These are phyloP conservation scores for Aureobasidium uvarum DNA, from an alignment of 2,329 filamentous ascomycete genomes.

Conservation along the genomic window DNA sequence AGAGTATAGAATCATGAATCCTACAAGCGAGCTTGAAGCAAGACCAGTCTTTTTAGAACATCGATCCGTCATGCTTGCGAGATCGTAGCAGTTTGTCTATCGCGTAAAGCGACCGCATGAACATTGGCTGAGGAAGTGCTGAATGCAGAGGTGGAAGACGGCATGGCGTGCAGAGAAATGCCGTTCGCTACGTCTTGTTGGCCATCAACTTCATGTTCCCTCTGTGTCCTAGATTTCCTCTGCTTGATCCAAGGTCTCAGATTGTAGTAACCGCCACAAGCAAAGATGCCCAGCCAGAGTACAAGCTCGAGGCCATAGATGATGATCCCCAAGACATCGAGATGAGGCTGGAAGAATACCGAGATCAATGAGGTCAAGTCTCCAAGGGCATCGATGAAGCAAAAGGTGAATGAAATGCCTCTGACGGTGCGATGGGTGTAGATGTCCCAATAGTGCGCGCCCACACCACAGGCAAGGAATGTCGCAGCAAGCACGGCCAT, in stretches of 20 bases:
- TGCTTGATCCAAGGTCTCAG: slow-evolving; percentile 56
- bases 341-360: slow-evolving; percentile 58
- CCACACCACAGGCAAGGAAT: slow-evolving; percentile 63
- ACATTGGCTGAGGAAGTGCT: slow-evolving; percentile 52
- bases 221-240: slow-evolving; percentile 24
- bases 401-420: slow-evolving; percentile 71
- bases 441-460: slow-evolving; percentile 69
- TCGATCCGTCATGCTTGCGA: neutral
- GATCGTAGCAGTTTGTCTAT: neutral
- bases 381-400: slow-evolving; percentile 66
- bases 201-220: neutral
- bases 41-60: too few species aligned
- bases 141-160: slow-evolving; percentile 64
- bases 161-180: slow-evolving; percentile 50
- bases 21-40: too few species aligned
- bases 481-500: slow-evolving; percentile 66
- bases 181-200: slow-evolving; percentile 8
- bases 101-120: slow-evolving; percentile 26
- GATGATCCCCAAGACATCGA: slow-evolving; percentile 62
- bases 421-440: slow-evolving; percentile 63
- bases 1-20: too few species aligned
- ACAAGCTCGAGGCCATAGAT: slow-evolving; percentile 66
- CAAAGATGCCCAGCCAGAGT: slow-evolving; percentile 66
- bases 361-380: slow-evolving; percentile 66
- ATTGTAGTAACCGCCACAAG: slow-evolving; percentile 64